Base-by-base conservation (phyloP, 2,329 filamentous ascomycete genomes). In the Lasiodiplodia sp. region DNA sequence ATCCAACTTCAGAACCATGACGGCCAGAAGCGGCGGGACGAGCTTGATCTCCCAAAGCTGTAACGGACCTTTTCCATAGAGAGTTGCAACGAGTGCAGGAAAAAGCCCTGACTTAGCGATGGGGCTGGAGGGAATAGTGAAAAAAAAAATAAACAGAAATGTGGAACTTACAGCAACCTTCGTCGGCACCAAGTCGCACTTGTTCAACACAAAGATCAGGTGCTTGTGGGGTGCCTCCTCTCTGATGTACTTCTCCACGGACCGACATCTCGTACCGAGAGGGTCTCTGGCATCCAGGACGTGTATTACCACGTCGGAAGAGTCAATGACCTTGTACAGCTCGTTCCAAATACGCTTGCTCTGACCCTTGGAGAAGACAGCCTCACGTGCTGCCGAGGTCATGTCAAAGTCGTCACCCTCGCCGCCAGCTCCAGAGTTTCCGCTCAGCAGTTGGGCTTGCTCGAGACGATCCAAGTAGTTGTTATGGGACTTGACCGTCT, bases 191-290 rank as follows among this genome's bases (percentile, higher is more conserved):
- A 99, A 83, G 80, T 99, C 96, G 75, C 92, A 93, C 84, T 97
- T 97, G 82, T 97, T 97, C 64, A 97, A 79, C 1, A 97, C 88
- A 74, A 96, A 96, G 28, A 96, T 88, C 68, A 99, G 84, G 79
- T 98, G 95, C 84, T 99, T 99, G 81, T 99, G 96, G 8, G 94
- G 93, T 18, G 94, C 95, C 77, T 99, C 96, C 72, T 96, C 92
- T 70, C 88, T 89, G 60, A 99, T 90, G 78, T 97, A 98, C 78
- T 97, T 97, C 78, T 99, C 92, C 28, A 97, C 90, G 74, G 92
- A 93, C 37, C 90, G 87, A 83, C 96, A 99, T 67, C 96, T 87
- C 18, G 96, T 98, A 40, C 96, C 96, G 12, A 95, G 82, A 3
- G 94, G 94, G 80, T 97, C 94, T 81, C 94, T 87, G 51, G 94